Base-by-base conservation (phyloP, 2,329 filamentous ascomycete species). In the Daldinia sp. region DNA sequence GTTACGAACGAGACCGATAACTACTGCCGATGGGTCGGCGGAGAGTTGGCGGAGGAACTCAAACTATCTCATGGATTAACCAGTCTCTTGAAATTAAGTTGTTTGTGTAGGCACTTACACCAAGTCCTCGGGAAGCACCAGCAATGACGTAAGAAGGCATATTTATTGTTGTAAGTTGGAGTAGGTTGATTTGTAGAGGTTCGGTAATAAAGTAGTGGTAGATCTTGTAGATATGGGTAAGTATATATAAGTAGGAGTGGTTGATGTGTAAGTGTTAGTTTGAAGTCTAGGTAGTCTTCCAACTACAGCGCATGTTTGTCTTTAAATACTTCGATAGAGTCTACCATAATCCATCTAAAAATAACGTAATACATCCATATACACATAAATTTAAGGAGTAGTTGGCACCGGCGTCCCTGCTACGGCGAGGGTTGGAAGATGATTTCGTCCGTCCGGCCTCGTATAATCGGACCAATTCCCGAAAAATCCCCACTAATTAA, bases 41-140 rank as follows among this genome's bases (percentile, higher is more conserved):
- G 83, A 83, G 3, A 84, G 64, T 25, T 81, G 75, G n/a, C 72
- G 73, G 25, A 86, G 62, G 69, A 85, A 82, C 62, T 79, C 83
- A 52, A 78, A 84, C 83, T 85, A 41, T 32, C 37, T 23, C 11
- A 41, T n/a, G 5, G 4, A 2, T 64, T 60, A 64, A 51, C 37
- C 4, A 39, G 17, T 37, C 19, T 49, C 37, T 13, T 5, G 10
- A 3, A 3, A 17, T 3, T 4, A 19, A 27, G 35, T 10, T 3
- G 13, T 19, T 4, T 13, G 7, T 2, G 21, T n/a, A 4, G 3
- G 3, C 8, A 60, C 63, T 60, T 45, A 66, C 59, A 1, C 59
- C 59, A 11, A 66, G 23, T 51, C 64, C 64, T 48, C 62, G 51
- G 15, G 61, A 64, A 19, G 35, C 64, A 27, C 61, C 64, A 1